Evolutionary conservation across 2,329 filamentous ascomycete genomes (phyloP).

Genomic region (Colletotrichum sp.): DNA sequence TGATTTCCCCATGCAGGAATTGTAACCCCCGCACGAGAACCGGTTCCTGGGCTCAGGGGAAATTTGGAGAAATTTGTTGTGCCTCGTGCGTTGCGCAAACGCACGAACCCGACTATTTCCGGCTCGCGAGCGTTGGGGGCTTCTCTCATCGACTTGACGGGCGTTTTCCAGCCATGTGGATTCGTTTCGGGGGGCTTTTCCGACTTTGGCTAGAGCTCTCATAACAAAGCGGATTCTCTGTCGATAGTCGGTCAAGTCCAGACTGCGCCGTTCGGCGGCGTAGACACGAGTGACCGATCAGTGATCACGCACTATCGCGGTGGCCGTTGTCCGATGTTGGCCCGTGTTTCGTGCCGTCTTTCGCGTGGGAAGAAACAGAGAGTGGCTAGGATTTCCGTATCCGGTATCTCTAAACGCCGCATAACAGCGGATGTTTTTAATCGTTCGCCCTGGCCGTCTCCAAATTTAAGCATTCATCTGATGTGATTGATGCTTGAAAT

Average conservation of each 20-base stretch:
- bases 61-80: not conserved
- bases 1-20: conserved; percentile 2
- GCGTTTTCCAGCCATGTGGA: not conserved
- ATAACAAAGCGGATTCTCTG: not conserved
- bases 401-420: not conserved
- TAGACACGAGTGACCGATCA: not conserved
- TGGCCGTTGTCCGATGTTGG: not conserved
- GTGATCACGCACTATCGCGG: not conserved
- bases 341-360: not conserved
- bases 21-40: not conserved
- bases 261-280: not conserved
- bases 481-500: not conserved
- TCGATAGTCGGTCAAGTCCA: not conserved
- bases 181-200: not conserved
- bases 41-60: not conserved
- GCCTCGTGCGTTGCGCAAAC: not conserved
- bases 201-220: not conserved
- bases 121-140: not conserved
- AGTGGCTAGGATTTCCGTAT: not conserved
- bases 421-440: not conserved
- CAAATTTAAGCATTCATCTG: not conserved
- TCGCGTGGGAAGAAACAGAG: not conserved
- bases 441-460: not conserved
- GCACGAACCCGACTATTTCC: not conserved
- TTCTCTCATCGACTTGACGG: not conserved